A percentile compares a stretch with the other conserved stretches of the same genome.
Conservation (phyloP, 2,329 filamentous ascomycete genomes). For the Stromatinia cepivora region DNA sequence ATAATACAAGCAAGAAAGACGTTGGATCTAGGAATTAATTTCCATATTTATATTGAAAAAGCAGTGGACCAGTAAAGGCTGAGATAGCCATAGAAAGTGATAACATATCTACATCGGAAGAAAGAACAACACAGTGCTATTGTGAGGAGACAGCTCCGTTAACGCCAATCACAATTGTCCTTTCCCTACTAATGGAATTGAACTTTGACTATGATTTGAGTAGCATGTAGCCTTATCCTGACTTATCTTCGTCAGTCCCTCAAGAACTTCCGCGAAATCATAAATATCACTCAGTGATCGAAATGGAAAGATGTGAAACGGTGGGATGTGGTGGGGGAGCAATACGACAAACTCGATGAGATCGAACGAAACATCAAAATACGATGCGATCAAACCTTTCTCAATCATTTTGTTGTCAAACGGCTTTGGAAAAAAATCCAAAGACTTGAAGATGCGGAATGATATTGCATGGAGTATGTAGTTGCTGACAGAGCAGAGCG, state of each 20-base stretch:
- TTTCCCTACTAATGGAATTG: neutral
- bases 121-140: neutral
- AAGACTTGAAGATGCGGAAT: neutral
- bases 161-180: neutral
- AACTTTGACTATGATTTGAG: neutral
- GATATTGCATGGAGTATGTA: neutral
- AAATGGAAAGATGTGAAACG: neutral
- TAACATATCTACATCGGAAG: neutral
- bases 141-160: neutral
- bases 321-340: too few species aligned
- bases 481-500: neutral
- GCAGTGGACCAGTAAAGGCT: neutral
- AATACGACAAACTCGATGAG: neutral
- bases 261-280: neutral
- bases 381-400: too few species aligned
- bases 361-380: too few species aligned
- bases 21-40: neutral
- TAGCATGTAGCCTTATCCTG: neutral
- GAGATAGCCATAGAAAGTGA: too few species aligned
- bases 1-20: neutral
- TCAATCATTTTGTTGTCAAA: neutral
- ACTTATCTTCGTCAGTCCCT: neutral
- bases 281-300: too few species aligned
- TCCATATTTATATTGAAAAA: neutral
- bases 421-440: neutral